Conservation (phyloP, 75 land plant species). For the Ceratopteris richardii region DNA sequence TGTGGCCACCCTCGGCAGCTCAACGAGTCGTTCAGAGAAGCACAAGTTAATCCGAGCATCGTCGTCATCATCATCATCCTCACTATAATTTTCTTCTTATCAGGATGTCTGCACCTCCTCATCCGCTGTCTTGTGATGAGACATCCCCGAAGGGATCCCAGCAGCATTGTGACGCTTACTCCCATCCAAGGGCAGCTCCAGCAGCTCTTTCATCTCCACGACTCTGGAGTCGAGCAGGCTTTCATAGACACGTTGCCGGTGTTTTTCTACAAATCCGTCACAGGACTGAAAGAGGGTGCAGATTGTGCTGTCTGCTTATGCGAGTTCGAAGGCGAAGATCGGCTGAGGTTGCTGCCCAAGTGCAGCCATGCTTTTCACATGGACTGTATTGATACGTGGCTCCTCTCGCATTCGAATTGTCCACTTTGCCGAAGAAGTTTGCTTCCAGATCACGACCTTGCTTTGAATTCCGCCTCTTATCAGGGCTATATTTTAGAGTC, state of each 20-base stretch:
- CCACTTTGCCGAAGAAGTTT: conserved; percentile 45
- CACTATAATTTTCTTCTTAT: conserved; percentile 41
- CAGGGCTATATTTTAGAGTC: conserved; percentile 39
- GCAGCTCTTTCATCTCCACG: conserved; percentile 60
- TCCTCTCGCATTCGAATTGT: conserved; percentile 59
- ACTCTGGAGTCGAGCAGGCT: conserved; percentile 57
- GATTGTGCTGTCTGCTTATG: conserved; percentile 61
- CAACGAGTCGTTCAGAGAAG: neutral
- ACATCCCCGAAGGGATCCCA: conserved; percentile 25
- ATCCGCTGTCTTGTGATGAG: conserved; percentile 23
- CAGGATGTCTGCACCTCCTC: conserved; percentile 41
- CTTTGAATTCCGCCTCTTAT: neutral
- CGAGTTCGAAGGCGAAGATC: conserved; percentile 42
- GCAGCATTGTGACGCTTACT: conserved; percentile 10
- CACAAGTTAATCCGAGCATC: conserved; percentile 34
- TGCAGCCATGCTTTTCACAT: conserved; percentile 66
- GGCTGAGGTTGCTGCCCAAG: conserved; percentile 45
- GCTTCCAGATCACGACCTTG: conserved; percentile 29
- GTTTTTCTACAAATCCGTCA: conserved; percentile 41
- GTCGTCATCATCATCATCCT: conserved; percentile 36
- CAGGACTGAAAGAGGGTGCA: conserved; percentile 44
- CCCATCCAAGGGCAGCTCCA: conserved; percentile 49
- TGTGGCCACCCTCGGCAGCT: neutral
- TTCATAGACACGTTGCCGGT: conserved; percentile 58
- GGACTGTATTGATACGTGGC: conserved; percentile 65